Evolutionary conservation across 768 basidiomycete species (phyloP).

Genomic region (Goffeauzyma gilvescens): DNA sequence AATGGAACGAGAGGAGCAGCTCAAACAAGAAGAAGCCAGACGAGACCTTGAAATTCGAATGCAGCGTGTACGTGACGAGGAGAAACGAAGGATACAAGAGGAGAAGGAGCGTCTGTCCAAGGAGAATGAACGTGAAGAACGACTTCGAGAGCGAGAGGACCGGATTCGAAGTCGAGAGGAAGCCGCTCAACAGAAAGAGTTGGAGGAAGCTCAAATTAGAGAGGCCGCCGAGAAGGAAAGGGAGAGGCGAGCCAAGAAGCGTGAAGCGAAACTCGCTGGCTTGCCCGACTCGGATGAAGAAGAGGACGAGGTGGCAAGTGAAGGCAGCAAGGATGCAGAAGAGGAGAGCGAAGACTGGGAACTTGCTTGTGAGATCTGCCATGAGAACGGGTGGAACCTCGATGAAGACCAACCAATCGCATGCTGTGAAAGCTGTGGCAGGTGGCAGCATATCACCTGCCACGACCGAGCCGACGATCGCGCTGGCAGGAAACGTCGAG

Average conservation of each 20-base stretch:
- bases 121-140: constrained; percentile 25
- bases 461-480: constrained; percentile 53
- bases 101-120: constrained; percentile 14
- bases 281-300: constrained; percentile 1
- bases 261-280: too few species aligned
- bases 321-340: neutral
- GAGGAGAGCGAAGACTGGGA: constrained; percentile 45
- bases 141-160: constrained; percentile 26
- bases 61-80: constrained; percentile 23
- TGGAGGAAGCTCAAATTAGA: constrained; percentile 19
- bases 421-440: constrained; percentile 59
- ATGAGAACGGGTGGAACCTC: constrained; percentile 49
- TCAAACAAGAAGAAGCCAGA: constrained; percentile 40
- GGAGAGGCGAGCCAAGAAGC: constrained; percentile 15
- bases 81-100: constrained; percentile 13
- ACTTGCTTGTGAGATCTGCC: constrained; percentile 72
- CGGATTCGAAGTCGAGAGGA: constrained; percentile 22
- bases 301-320: neutral
- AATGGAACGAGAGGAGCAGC: constrained; percentile 46
- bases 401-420: constrained; percentile 63
- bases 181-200: constrained; percentile 24
- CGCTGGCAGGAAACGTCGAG: constrained; percentile 47
- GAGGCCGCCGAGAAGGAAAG: constrained; percentile 22
- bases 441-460: constrained; percentile 80
- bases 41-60: constrained; percentile 29